Conservation (phyloP, 768 basidiomycete genomes). For the Hygrophorus pudorinus region DNA sequence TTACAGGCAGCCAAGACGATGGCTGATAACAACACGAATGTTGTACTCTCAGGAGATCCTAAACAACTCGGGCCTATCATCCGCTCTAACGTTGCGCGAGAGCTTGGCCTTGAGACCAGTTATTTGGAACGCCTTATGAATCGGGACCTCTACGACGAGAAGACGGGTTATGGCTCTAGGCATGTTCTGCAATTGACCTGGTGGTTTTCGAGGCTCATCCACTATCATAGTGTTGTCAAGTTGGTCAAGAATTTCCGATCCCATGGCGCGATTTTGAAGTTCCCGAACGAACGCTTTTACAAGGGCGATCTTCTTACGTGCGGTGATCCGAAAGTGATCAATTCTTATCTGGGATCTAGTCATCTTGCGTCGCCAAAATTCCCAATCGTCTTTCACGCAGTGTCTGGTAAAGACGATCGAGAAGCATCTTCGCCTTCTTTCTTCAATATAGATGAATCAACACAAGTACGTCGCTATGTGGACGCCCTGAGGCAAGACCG, state of each 20-base stretch:
- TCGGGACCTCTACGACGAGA: slow-evolving; percentile 29
- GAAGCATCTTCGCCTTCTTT: slow-evolving; percentile 62
- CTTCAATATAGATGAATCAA: slow-evolving; percentile 55
- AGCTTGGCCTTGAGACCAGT: slow-evolving; percentile 47
- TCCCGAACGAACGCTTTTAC: slow-evolving; percentile 56
- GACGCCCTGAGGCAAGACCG: slow-evolving; percentile 24
- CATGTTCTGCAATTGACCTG: slow-evolving; percentile 7
- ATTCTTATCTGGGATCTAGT: slow-evolving; percentile 27
- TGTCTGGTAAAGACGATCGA: slow-evolving; percentile 53
- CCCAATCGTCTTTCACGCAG: slow-evolving; percentile 53
- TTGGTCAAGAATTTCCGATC: slow-evolving; percentile 59
- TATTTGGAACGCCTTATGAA: slow-evolving; percentile 54
- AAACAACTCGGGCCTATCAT: slow-evolving; percentile 67
- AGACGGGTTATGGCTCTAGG: slow-evolving; percentile 22
- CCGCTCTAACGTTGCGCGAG: slow-evolving; percentile 43
- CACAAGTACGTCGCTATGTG: slow-evolving; percentile 43
- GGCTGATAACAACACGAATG: slow-evolving; percentile 40
- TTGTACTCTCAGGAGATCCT: slow-evolving; percentile 60
- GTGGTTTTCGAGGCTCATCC: slow-evolving; percentile 7
- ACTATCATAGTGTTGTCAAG: slow-evolving; percentile 43
- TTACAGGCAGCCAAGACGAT: slow-evolving; percentile 42
- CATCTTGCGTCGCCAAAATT: slow-evolving; percentile 37
- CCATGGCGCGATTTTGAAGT: slow-evolving; percentile 47
- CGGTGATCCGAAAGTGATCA: slow-evolving; percentile 31
- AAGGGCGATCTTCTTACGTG: slow-evolving; percentile 37